These are phyloP conservation scores for Serendipita vermifera DNA, from an alignment of 768 basidiomycete genomes.

Conservation along the genomic window DNA sequence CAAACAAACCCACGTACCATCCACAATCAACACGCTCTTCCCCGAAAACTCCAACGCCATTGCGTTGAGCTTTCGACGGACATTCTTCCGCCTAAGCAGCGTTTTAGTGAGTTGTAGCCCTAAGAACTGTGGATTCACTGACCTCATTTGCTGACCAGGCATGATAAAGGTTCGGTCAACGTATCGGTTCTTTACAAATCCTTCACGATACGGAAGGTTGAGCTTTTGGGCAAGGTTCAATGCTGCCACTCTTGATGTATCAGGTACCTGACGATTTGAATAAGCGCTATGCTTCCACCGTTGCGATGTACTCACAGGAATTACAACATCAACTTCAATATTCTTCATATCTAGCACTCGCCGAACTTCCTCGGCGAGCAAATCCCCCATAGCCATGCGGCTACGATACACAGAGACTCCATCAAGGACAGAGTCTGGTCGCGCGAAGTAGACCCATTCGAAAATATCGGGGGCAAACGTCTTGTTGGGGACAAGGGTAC, in stretches of 20 bases:
- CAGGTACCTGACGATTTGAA: constrained; percentile 57
- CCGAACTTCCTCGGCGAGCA: constrained; percentile 76
- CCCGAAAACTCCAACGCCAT: constrained; percentile 93
- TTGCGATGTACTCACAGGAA: constrained; percentile 47
- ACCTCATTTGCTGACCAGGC: constrained; percentile 96
- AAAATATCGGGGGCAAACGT: constrained; percentile 96
- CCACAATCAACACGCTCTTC: constrained; percentile 90
- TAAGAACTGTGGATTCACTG: constrained; percentile 11
- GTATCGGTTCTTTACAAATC: constrained; percentile 97
- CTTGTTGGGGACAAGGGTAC: constrained; percentile 54
- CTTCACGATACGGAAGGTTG: constrained; percentile 85
- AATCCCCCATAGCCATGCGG: constrained; percentile 99
- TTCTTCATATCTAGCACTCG: constrained; percentile 54
- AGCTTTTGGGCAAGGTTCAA: constrained; percentile 88
- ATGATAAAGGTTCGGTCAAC: constrained; percentile 98
- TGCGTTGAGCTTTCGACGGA: constrained; percentile 88
- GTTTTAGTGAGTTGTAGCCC: neutral
- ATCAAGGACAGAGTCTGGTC: constrained; percentile 94
- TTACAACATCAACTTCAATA: constrained; percentile 83
- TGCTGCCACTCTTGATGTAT: constrained; percentile 93
- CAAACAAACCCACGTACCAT: constrained; percentile 42
- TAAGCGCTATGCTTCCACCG: neutral
- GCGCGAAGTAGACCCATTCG: constrained; percentile 96
- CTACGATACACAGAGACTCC: constrained; percentile 95
- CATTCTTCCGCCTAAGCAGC: constrained; percentile 66